Evolutionary conservation across 805 yeast genomes (phyloP), one percentile per base, ranked within the genome.

Genomic region (Pichia membranifaciens): DNA sequence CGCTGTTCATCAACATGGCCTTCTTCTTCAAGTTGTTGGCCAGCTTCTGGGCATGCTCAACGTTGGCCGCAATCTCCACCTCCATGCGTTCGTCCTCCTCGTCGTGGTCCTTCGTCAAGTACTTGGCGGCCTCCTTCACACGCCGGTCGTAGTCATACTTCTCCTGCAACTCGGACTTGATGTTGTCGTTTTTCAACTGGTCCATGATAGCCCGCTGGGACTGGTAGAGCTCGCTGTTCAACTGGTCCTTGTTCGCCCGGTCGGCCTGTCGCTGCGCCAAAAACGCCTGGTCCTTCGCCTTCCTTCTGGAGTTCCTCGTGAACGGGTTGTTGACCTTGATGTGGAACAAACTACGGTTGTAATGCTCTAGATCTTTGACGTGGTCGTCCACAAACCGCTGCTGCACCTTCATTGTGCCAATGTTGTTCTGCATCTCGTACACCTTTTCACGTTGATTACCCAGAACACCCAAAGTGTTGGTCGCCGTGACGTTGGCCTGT

Each of bases 1-100:
- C 98, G 29, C 76, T 76, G 45, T 87, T 80, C 60, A 87, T 80
- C 3, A 86, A 72, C 48, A 73, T 61, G 2, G 97, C 96, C 45
- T 87, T 72, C 52, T 73, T 76, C 61, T 81, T 83, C 66, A 91
- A 75, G 51, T 89, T 79, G 46, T 74, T 74, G 29, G 95, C 78
- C 49, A 83, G 77, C 36, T 73, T 74, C 12, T 78, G 75, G 42
- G 93, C 84, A 62, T 84, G 87, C 57, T 86, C 90, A 64, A 91
- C 70, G 59, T 93, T 93, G 53, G 76, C 69, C 45, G 89, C 90
- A 55, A 89, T 79, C 65, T 90, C 96, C 52, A 83, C 78, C 61
- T 91, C 98, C 78, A 88, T 78, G 55, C 82, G 93, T 58, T 89
- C 96, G 65, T 93, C 98, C 62, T 91, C 97, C 43, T 81, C 81